Conservation (phyloP, 805 yeast species). For the Yarrowia porcina region DNA sequence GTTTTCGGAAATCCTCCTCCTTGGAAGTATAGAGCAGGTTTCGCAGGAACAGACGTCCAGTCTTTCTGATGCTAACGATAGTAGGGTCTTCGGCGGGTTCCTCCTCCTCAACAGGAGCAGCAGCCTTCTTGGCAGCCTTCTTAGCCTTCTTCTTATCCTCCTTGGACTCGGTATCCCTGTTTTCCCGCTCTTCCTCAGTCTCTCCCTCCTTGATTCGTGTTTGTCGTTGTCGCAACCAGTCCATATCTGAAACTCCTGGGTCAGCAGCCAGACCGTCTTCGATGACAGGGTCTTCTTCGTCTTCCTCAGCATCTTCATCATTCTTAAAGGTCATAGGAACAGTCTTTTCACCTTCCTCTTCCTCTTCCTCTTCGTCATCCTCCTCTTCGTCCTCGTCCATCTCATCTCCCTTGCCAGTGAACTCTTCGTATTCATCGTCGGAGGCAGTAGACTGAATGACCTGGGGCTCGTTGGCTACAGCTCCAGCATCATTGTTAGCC, state of each 20-base stretch:
- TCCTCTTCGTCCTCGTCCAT: conserved; percentile 30
- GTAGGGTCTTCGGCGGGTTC: conserved; percentile 46
- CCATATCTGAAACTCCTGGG: conserved; percentile 65
- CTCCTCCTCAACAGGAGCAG: conserved; percentile 25
- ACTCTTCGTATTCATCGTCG: conserved; percentile 43
- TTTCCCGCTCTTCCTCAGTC: background rate
- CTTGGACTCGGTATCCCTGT: background rate
- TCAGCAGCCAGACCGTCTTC: conserved; percentile 43
- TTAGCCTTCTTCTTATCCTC: conserved; percentile 32
- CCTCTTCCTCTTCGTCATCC: conserved; percentile 33
- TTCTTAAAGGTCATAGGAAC: conserved; percentile 18
- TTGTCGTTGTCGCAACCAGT: conserved; percentile 80
- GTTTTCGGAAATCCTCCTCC: conserved; percentile 68
- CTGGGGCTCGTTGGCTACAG: conserved; percentile 10
- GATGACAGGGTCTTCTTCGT: conserved; percentile 17
- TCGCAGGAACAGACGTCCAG: conserved; percentile 84
- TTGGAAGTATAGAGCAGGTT: conserved; percentile 76
- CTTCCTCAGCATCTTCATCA: conserved; percentile 30
- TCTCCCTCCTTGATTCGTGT: conserved; percentile 51
- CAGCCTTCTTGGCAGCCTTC: conserved; percentile 28
- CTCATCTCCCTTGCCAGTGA: conserved; percentile 34
- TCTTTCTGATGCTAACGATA: conserved; percentile 50
- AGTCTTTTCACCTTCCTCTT: conserved; percentile 33
- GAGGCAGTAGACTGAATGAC: conserved; percentile 40
- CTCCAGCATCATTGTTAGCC: conserved; percentile 50